Evolutionary conservation across 768 basidiomycete species (phyloP).

Genomic region (Tremella fuciformis): DNA sequence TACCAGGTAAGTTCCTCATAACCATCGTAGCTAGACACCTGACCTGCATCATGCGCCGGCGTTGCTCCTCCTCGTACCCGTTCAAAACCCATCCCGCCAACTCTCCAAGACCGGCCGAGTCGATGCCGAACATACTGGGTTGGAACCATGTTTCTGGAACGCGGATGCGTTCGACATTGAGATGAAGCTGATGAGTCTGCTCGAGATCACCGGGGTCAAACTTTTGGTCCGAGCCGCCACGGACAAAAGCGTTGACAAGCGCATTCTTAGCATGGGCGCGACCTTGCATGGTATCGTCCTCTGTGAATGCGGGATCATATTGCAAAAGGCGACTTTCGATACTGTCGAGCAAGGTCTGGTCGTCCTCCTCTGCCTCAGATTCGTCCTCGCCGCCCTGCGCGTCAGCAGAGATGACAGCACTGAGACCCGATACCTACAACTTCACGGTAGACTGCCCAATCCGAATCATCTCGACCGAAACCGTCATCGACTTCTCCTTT

Average conservation of each 20-base stretch:
- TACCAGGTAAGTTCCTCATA: constrained; percentile 45
- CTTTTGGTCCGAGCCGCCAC: constrained; percentile 50
- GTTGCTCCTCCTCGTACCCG: constrained; percentile 66
- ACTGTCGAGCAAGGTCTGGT: constrained; percentile 65
- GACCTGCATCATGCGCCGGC: constrained; percentile 73
- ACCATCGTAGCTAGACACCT: constrained; percentile 19
- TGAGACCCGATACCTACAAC: constrained; percentile 61
- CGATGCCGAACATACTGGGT: constrained; percentile 89
- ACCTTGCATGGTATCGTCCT: constrained; percentile 76
- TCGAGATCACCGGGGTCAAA: constrained; percentile 61
- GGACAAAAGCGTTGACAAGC: constrained; percentile 74
- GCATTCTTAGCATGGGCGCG: constrained; percentile 74
- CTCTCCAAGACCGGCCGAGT: constrained; percentile 92
- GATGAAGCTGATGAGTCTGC: constrained; percentile 66
- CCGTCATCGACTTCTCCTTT: constrained; percentile 78
- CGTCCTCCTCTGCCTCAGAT: constrained; percentile 86
- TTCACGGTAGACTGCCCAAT: constrained; percentile 97
- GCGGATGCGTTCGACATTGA: constrained; percentile 85
- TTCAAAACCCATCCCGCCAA: constrained; percentile 78
- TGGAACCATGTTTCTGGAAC: constrained; percentile 91
- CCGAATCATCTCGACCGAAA: constrained; percentile 91
- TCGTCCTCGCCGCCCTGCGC: constrained; percentile 55
- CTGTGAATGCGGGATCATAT: constrained; percentile 79
- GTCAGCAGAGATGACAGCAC: not conserved
- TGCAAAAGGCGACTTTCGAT: constrained; percentile 78